Evolutionary conservation across 2,329 filamentous ascomycete species (phyloP).

Genomic region (Graphilbum ipis-grandicollis): DNA sequence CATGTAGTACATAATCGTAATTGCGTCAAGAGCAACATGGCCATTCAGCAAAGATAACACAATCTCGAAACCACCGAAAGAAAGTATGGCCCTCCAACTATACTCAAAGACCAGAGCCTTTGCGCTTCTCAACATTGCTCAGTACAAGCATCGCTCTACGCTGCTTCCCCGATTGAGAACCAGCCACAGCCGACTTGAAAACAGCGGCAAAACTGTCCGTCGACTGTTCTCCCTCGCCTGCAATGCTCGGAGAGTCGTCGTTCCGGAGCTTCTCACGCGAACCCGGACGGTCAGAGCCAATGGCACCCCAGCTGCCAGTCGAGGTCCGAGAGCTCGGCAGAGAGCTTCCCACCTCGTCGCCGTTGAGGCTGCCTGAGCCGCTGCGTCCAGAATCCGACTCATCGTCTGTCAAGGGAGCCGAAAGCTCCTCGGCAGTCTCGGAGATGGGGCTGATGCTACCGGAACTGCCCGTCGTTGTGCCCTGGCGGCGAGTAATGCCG

Average conservation of each 20-base stretch:
- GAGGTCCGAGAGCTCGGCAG: conserved; percentile 60
- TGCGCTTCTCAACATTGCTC: conserved; percentile 80
- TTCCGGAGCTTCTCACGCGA: conserved; percentile 47
- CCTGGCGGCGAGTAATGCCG: conserved; percentile 69
- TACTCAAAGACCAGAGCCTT: no score
- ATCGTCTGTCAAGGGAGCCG: conserved; percentile 55
- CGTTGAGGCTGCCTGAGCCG: conserved; percentile 64
- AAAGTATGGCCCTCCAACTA: no score
- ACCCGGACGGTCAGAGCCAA: conserved; percentile 70
- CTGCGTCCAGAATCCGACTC: conserved; percentile 59
- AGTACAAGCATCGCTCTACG: conserved; percentile 78
- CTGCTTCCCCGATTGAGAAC: conserved; percentile 40
- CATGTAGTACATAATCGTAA: not conserved
- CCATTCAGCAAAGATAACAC: not conserved
- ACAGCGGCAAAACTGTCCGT: conserved; percentile 48
- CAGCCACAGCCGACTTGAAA: conserved; percentile 45
- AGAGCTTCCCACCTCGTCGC: conserved; percentile 46
- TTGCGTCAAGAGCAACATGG: not conserved
- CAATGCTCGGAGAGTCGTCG: conserved; percentile 48
- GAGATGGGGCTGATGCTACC: conserved; percentile 83
- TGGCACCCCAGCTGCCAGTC: conserved; percentile 59
- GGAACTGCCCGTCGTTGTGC: conserved; percentile 51
- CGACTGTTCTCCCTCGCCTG: conserved; percentile 30
- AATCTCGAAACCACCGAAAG: no score
- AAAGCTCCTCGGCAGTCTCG: conserved; percentile 52